Evolutionary conservation across 2,329 filamentous ascomycete genomes (phyloP).

Genomic region (Diplodia scrobiculata): DNA sequence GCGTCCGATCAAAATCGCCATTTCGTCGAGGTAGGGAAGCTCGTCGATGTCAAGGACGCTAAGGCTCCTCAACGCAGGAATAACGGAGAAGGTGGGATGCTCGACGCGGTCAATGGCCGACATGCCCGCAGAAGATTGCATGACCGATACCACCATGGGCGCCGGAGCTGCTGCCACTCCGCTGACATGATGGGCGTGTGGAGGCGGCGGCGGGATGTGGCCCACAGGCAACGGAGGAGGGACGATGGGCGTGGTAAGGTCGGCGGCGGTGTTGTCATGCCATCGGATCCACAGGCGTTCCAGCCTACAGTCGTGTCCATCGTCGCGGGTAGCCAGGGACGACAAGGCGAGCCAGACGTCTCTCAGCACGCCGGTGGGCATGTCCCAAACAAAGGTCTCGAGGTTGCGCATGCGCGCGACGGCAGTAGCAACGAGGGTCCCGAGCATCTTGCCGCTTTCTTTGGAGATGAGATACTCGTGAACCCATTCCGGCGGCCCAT

Average conservation of each 20-base stretch:
- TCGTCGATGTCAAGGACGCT: conserved; percentile 82
- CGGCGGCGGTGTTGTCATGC: conserved; percentile 69
- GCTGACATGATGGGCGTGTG: conserved; percentile 40
- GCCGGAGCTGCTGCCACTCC: conserved; percentile 40
- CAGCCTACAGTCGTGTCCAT: conserved; percentile 65
- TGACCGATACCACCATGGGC: conserved; percentile 40
- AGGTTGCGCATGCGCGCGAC: conserved; percentile 80
- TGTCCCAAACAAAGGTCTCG: conserved; percentile 83
- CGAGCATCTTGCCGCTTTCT: conserved; percentile 86
- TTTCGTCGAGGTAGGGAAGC: conserved; percentile 78
- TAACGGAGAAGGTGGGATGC: conserved; percentile 76
- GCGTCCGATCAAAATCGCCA: conserved; percentile 73
- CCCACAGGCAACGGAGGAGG: conserved; percentile 40
- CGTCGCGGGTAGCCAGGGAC: conserved; percentile 64
- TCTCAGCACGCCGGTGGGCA: conserved; percentile 79
- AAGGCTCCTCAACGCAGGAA: conserved; percentile 73
- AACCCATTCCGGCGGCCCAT: conserved; percentile 76
- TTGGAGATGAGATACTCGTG: conserved; percentile 80
- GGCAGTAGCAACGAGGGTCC: conserved; percentile 75
- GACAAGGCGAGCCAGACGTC: conserved; percentile 80
- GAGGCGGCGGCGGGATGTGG: conserved; percentile 24
- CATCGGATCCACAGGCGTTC: conserved; percentile 78
- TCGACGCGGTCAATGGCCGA: conserved; percentile 61
- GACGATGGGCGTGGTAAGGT: conserved; percentile 43
- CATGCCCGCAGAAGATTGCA: conserved; percentile 34